Evolutionary conservation across 768 basidiomycete genomes (phyloP), one percentile per base, ranked within the genome.

Genomic region (Calocera cornea): DNA sequence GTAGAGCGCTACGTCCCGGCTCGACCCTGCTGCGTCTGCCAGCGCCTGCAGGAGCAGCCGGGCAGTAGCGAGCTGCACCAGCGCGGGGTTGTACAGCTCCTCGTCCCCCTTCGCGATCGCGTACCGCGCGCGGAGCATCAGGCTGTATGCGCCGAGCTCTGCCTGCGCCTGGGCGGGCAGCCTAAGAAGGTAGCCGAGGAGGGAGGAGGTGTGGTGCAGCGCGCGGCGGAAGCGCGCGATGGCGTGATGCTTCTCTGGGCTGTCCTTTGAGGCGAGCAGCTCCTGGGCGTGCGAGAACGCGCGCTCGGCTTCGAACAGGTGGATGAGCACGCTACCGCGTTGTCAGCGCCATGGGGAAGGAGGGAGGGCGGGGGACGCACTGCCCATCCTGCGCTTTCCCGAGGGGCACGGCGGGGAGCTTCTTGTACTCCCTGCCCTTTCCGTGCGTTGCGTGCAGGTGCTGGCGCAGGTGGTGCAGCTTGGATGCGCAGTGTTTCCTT

Each of bases 401-500:
- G 3, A 83, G 75, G 22, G 82, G 84, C 64, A 94, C 73, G 2
- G 84, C 77, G 8, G 91, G 84, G 27, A 87, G 74, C 72, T 89
- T 91, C 79, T 92, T 95, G 82, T 92, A 97, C 60, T 92, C 90
- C 71, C 87, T 87, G 27, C 90, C 90, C 74, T 89, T 91, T 34
- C 92, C 92, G 72, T 94, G 90, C 19, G 89, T 90, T 80, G 87
- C 83, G 74, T 90, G 92, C 64, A 94, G 83, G 0, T 86, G 82
- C 33, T 90, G 91, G 70, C 94, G 86, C 41, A 97, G 80, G 64
- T 91, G 86, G 77, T 94, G 92, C 0, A 94, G 89, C 73, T 90
- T 86, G 75, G 93, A 92, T 5, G 89, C 86, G 75, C 93, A 95
- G 73, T 98, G 94, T 72, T 92, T 92, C 72, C 94, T 92, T n/a